A percentile compares a stretch with the other conserved stretches of the same genome.
phyloP scores from a whole-genome alignment of 2,329 filamentous ascomycete genomes.

The Aspergillus neotritici region DNA sequence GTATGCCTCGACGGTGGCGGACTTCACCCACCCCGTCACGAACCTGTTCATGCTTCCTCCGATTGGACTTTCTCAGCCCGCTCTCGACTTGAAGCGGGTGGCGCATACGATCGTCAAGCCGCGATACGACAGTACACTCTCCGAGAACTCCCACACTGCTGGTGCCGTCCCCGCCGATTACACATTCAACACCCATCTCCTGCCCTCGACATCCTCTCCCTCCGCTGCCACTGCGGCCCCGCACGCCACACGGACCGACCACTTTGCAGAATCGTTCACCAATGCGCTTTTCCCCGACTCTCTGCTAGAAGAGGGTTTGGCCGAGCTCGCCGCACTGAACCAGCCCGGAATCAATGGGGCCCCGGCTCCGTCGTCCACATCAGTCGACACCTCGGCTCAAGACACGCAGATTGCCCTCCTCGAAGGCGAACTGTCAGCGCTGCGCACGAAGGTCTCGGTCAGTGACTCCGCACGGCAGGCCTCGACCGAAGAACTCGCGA shows the following conservation, averaged over 20 bases:
- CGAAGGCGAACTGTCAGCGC: conserved; percentile 34
- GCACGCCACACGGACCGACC: conserved; percentile 4
- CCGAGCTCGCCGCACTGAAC: conserved; percentile 30
- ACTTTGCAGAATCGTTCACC: conserved; percentile 35
- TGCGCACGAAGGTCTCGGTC: conserved; percentile 34
- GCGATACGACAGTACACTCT: conserved; percentile 39
- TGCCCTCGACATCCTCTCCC: conserved; percentile 12
- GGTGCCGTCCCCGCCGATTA: conserved; percentile 41
- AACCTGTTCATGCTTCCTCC: conserved; percentile 71
- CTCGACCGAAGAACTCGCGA: conserved; percentile 31
- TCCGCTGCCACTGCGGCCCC: background rate
- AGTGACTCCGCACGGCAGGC: conserved; percentile 34
- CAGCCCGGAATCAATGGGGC: conserved; percentile 21
- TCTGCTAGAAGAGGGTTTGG: conserved; percentile 38
- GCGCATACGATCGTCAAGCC: conserved; percentile 69
- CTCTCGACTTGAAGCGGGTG: conserved; percentile 42
- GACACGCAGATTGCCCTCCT: conserved; percentile 28
- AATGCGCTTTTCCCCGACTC: conserved; percentile 35
- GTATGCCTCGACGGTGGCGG: conserved; percentile 61
- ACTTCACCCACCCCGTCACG: conserved; percentile 74
- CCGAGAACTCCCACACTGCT: conserved; percentile 28
- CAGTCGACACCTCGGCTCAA: conserved; percentile 18
- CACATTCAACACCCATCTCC: conserved; percentile 36
- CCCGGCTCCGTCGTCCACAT: conserved; percentile 9
- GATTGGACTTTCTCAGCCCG: conserved; percentile 40